phyloP scores from a whole-genome alignment of 2,329 filamentous ascomycete species.

The Fusarium nelsonii region DNA sequence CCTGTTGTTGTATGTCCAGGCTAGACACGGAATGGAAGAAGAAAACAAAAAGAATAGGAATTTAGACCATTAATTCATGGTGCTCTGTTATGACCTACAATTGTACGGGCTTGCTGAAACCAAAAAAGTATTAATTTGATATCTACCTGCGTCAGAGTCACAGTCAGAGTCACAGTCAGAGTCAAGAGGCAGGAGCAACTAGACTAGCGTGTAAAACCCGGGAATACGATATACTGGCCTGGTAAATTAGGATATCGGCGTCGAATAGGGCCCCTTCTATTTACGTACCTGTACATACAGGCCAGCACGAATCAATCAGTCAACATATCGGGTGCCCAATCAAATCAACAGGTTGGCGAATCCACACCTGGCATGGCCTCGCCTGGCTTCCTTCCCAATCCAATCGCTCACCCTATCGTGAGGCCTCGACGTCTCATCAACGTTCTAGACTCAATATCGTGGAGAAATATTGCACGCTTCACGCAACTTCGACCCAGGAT shows the following conservation, averaged over 20 bases:
- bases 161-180: no score
- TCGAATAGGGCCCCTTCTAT: slow-evolving; percentile 25
- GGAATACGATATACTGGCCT: slow-evolving; percentile 29
- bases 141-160: neutral
- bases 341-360: neutral
- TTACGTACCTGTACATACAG: slow-evolving; percentile 4
- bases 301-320: slow-evolving; percentile 27
- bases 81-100: no score
- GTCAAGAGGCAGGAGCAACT: neutral
- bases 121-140: neutral
- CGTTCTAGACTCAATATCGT: slow-evolving; percentile 43
- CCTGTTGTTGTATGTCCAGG: neutral
- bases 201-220: slow-evolving; percentile 20
- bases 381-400: neutral
- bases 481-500: slow-evolving; percentile 7
- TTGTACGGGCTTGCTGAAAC: neutral
- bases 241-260: slow-evolving; percentile 23
- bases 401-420: neutral
- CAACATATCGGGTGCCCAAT: neutral
- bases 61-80: no score
- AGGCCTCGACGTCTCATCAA: slow-evolving; percentile 9
- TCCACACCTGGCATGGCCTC: neutral
- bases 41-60: neutral
- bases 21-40: neutral
- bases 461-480: slow-evolving; percentile 10